phyloP scores from a whole-genome alignment of 1,284 basidiomycete species.

The Thelephora terrestris region DNA sequence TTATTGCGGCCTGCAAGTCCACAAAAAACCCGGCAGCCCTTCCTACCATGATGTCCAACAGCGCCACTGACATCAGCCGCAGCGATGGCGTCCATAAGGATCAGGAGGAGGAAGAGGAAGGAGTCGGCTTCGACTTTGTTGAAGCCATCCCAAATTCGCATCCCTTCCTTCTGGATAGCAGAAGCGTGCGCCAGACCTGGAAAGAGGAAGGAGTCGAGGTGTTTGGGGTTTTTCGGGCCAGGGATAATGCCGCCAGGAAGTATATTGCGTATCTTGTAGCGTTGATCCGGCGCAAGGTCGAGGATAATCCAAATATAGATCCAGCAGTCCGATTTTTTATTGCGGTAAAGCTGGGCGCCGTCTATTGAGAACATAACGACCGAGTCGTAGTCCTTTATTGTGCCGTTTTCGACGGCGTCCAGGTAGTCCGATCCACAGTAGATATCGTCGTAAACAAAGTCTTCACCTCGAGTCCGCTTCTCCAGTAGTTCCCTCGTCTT shows the following conservation, averaged over 20 bases:
- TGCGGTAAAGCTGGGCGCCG: conserved; percentile 25
- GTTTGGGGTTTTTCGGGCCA: conserved; percentile 25
- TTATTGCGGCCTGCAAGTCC: conserved; percentile 23
- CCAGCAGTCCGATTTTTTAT: conserved; percentile 24
- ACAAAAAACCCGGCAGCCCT: conserved; percentile 24
- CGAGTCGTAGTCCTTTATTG: conserved; percentile 15
- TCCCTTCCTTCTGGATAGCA: conserved; percentile 13
- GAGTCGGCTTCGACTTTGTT: conserved; percentile 11
- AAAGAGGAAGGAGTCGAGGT: conserved; percentile 28
- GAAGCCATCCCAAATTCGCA: conserved; percentile 18
- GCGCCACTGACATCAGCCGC: conserved; percentile 22
- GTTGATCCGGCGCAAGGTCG: conserved; percentile 5
- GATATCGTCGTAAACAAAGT: conserved; percentile 4
- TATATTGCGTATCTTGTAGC: conserved; percentile 16
- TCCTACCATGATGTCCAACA: conserved; percentile 23
- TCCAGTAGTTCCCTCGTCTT: conserved; percentile 9
- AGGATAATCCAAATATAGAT: conserved; percentile 13
- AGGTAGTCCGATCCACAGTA: conserved; percentile 10
- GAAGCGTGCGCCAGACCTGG: conserved; percentile 19
- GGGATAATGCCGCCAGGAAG: conserved; percentile 20
- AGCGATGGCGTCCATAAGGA: too few relatives aligned
- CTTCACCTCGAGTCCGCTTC: conserved; percentile 9
- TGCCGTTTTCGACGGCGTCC: conserved; percentile 13
- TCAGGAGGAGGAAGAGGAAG: too few relatives aligned
- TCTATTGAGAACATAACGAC: conserved; percentile 21